Base-by-base conservation (phyloP, 768 basidiomycete species). In the Lyophyllum atratum region DNA sequence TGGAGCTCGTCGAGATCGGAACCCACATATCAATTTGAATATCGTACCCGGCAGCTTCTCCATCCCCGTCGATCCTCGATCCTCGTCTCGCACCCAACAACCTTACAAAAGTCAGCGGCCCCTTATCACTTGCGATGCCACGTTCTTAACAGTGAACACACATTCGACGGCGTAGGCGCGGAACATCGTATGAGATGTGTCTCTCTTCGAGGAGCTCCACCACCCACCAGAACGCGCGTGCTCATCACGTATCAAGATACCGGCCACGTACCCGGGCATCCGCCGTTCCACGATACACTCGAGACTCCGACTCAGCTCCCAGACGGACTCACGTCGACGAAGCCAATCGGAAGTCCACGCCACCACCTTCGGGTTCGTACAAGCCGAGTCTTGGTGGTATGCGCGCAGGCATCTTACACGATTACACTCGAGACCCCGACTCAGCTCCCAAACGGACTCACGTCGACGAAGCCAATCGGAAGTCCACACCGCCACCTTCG, bases 161-260 rank as follows among this genome's bases (percentile, higher is more conserved):
- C 11, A 14, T 37, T 9, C 12, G 7, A 33, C 12, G 31, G 31
- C 40, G 7, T 43, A 72, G 68, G 66, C 67, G 22, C 60, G 61
- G 6, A 50, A 59, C 26, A 66, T 75, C 40, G 66, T 72, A 3
- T n/a, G 49, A 65, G 7, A 61, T 71, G 1, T n/a, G n/a, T n/a
- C n/a, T n/a, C n/a, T n/a, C n/a, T 67, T 71, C 40, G 71, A 72
- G 55, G 68, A 70, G 34, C 64, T 69, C 46, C 63, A 62, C 22
- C 65, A 73, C 26, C 59, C 70, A 6, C 67, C 67, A 21, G 51
- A 59, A 1, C 70, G 74, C 3, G 55, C 75, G 17, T n/a, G n/a
- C n/a, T n/a, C n/a, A n/a, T n/a, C n/a, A n/a, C 69, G 75, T 22
- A 64, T 76, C 34, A 75, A 75, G 52, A 72, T 76, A 24, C 73